phyloP scores from a whole-genome alignment of 305 asterid species.

The Solanum hybrid region DNA sequence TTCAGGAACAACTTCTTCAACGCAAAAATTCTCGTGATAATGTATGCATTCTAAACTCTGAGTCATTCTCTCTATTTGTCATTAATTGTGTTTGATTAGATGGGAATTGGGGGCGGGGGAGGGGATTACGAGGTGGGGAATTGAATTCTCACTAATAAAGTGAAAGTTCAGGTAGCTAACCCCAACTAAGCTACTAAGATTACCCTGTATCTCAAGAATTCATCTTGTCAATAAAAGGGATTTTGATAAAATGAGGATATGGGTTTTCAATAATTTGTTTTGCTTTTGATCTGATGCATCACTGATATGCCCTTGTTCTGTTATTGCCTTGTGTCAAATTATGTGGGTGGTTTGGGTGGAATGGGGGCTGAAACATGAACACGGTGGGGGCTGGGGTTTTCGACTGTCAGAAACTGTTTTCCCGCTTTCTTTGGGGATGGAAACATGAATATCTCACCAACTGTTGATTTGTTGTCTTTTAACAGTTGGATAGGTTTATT shows the following conservation, averaged over 20 bases:
- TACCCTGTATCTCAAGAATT: neutral
- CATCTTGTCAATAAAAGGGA: neutral
- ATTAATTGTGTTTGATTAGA: neutral
- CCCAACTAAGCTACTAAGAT: neutral
- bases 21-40: conserved; percentile 57
- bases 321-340: neutral
- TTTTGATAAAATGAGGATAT: neutral
- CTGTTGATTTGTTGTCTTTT: neutral
- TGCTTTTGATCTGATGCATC: neutral
- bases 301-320: neutral
- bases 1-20: conserved; percentile 55
- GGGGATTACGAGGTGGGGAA: neutral
- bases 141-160: neutral
- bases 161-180: neutral
- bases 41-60: conserved; percentile 23
- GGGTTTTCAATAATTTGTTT: neutral
- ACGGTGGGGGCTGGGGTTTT: neutral
- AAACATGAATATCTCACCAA: neutral
- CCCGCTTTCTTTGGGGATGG: neutral
- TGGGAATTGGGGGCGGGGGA: neutral
- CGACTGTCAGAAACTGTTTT: neutral
- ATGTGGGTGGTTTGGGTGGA: neutral
- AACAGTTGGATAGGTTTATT: conserved; percentile 80
- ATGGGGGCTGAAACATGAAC: neutral
- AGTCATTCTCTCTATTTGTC: neutral